phyloP scores from a whole-genome alignment of 257 asterid genomes.

The Rhazya stricta region DNA sequence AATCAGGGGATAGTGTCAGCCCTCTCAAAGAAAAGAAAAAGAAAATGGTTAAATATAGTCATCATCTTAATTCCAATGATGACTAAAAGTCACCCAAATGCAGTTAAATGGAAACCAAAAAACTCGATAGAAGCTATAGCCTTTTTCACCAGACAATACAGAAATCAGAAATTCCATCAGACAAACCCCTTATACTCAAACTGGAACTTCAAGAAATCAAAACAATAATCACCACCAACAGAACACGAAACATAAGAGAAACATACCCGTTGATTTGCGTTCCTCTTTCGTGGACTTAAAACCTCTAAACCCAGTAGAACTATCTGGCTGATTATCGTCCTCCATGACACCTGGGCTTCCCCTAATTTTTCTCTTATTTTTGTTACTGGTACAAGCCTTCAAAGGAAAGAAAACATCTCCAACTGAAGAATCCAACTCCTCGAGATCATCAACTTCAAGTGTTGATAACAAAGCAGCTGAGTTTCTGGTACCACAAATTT shows the following conservation, averaged over 20 bases:
- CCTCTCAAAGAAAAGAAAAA: too few relatives aligned
- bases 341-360: conserved; percentile 23
- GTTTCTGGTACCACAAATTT: conserved; percentile 64
- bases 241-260: conserved; percentile 6
- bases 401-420: conserved; percentile 78
- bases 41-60: neutral
- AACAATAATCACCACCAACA: neutral
- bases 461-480: conserved; percentile 51
- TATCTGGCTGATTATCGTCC: conserved; percentile 26
- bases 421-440: conserved; percentile 39
- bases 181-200: neutral
- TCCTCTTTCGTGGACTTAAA: conserved; percentile 31
- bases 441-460: conserved; percentile 46
- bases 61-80: neutral
- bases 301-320: conserved; percentile 22
- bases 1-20: neutral
- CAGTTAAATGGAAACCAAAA: neutral
- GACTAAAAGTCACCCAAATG: neutral
- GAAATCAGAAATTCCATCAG: neutral
- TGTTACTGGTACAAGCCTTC: conserved; percentile 33
- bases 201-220: neutral
- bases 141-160: neutral
- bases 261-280: conserved; percentile 39
- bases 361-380: conserved; percentile 56
- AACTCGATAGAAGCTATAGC: neutral